These are phyloP conservation scores for Fusarium compactum DNA, from an alignment of 2,329 filamentous ascomycete species.

Conservation along the genomic window DNA sequence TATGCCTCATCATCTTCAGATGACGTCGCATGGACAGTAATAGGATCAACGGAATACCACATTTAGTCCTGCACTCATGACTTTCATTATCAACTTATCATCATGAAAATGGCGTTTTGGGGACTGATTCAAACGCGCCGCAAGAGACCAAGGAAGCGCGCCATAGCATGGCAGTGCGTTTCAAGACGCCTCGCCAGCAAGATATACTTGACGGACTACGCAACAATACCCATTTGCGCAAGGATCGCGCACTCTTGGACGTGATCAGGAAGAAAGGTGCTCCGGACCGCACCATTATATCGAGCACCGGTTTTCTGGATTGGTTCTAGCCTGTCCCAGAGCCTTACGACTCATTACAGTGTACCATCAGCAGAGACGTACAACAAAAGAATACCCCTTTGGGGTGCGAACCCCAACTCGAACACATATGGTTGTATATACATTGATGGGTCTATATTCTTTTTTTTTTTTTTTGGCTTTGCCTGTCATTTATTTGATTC, in stretches of 20 bases:
- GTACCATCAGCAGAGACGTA: slow-evolving; percentile 36
- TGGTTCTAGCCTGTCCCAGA: slow-evolving; percentile 18
- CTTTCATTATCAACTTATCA: slow-evolving; percentile 36
- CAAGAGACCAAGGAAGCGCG: not conserved
- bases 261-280: slow-evolving; percentile 17
- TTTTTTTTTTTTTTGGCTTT: slow-evolving; percentile 1
- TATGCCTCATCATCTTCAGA: slow-evolving; percentile 45
- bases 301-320: slow-evolving; percentile 20
- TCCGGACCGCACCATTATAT: slow-evolving; percentile 23
- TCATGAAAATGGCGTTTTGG: slow-evolving; percentile 41
- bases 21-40: slow-evolving; percentile 41
- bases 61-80: slow-evolving; percentile 18
- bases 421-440: slow-evolving; percentile 43
- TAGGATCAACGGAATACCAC: not conserved
- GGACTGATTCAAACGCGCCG: slow-evolving; percentile 27
- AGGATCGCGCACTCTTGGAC: slow-evolving; percentile 21
- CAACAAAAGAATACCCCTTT: slow-evolving; percentile 40
- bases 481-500: slow-evolving; percentile 25
- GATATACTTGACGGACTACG: slow-evolving; percentile 29
- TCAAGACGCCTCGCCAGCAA: slow-evolving; percentile 8
- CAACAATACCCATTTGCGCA: slow-evolving; percentile 37
- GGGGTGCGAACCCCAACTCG: slow-evolving; percentile 42
- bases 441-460: slow-evolving; percentile 23
- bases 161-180: slow-evolving; percentile 4
- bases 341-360: slow-evolving; percentile 26